Evolutionary conservation across 768 basidiomycete species (phyloP).

Genomic region (Kwoniella mangroviensis): DNA sequence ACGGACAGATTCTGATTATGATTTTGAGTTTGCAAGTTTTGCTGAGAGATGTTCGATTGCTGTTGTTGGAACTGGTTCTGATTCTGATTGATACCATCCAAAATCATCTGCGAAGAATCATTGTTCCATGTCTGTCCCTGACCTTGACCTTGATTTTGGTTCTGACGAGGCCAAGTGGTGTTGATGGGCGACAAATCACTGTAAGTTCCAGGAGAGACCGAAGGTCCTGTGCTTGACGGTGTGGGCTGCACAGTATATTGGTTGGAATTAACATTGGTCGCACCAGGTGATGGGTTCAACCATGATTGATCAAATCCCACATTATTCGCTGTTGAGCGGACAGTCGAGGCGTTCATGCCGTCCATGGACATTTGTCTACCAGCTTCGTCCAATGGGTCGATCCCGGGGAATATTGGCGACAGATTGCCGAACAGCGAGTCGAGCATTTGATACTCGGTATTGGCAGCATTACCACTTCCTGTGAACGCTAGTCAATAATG

Average conservation of each 20-base stretch:
- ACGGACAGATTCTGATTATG: neutral
- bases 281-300: slow-evolving; percentile 17
- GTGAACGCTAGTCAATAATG: slow-evolving; percentile 62
- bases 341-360: slow-evolving; percentile 9
- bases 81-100: slow-evolving; percentile 16
- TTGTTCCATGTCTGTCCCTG: slow-evolving; percentile 1
- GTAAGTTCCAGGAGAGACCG: slow-evolving; percentile 19
- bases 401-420: slow-evolving; percentile 37
- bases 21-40: neutral
- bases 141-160: slow-evolving; percentile 6
- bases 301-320: slow-evolving; percentile 20
- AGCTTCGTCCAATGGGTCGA: slow-evolving; percentile 30
- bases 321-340: neutral
- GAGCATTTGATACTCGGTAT: slow-evolving; percentile 92
- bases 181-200: slow-evolving; percentile 23
- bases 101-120: slow-evolving; percentile 12
- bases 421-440: slow-evolving; percentile 78
- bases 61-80: neutral
- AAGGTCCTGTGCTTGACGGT: slow-evolving; percentile 18
- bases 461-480: slow-evolving; percentile 77
- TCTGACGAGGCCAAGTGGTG: slow-evolving; percentile 9
- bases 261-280: slow-evolving; percentile 6
- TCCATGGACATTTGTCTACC: slow-evolving; percentile 23
- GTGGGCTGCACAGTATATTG: slow-evolving; percentile 15
- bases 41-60: neutral